phyloP scores from a whole-genome alignment of 1,139 yeast genomes.

The Blastobotrys petasosporus region DNA sequence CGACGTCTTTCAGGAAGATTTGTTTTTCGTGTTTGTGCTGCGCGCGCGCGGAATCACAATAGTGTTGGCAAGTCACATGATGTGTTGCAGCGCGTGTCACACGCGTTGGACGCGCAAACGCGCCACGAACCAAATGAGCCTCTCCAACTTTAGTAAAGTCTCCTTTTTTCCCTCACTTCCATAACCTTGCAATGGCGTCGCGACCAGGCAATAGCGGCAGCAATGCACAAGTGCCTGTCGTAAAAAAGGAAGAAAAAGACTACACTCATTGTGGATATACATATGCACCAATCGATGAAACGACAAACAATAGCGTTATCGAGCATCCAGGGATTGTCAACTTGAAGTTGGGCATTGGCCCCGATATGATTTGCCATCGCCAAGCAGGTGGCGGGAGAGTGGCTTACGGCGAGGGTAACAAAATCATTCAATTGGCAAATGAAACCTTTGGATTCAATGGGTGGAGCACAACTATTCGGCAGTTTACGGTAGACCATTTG shows the following conservation, averaged over 20 bases:
- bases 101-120: background rate
- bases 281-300: constrained; percentile 7
- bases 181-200: background rate
- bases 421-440: constrained; percentile 51
- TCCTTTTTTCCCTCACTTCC: background rate
- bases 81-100: no score
- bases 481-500: constrained; percentile 32
- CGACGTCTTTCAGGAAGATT: background rate
- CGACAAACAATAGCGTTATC: background rate
- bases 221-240: background rate
- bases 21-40: background rate
- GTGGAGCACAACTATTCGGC: constrained; percentile 52
- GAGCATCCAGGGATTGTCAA: constrained; percentile 8
- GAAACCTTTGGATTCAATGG: constrained; percentile 60
- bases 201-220: background rate
- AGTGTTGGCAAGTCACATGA: background rate
- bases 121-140: background rate
- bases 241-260: background rate
- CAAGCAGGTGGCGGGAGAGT: constrained; percentile 42
- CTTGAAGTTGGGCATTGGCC: constrained; percentile 51
- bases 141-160: background rate
- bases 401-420: constrained; percentile 41
- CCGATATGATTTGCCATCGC: constrained; percentile 79
- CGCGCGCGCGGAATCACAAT: background rate
- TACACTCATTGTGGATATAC: background rate